Evolutionary conservation across 2,329 filamentous ascomycete species (phyloP).

Genomic region (Xylariaceae sp.): DNA sequence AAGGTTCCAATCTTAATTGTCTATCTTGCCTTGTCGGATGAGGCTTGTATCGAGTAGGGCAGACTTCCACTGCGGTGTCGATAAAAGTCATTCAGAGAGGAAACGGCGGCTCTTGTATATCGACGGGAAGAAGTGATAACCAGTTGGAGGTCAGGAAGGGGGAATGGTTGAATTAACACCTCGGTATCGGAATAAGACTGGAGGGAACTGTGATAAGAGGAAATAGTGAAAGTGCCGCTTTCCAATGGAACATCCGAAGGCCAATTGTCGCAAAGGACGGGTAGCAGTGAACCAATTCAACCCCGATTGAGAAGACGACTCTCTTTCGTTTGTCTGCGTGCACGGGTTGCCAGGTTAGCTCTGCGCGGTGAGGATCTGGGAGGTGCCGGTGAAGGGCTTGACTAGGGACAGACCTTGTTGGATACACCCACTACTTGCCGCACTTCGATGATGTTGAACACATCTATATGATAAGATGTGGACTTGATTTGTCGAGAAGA

Average conservation of each 20-base stretch:
- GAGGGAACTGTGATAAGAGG: background rate
- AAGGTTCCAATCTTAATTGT: too few species aligned
- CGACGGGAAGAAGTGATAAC: too few species aligned
- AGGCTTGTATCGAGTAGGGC: too few species aligned
- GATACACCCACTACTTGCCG: conserved; percentile 11
- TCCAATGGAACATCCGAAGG: conserved; percentile 19
- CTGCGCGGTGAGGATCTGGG: too few species aligned
- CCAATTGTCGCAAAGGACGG: conserved; percentile 15
- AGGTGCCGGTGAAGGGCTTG: background rate
- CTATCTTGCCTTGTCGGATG: too few species aligned
- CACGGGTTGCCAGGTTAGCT: too few species aligned
- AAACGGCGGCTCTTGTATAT: too few species aligned
- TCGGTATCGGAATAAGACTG: conserved; percentile 4
- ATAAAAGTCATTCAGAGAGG: too few species aligned
- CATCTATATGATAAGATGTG: conserved; percentile 17
- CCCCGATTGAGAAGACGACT: conserved; percentile 7
- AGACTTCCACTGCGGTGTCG: conserved; percentile 6
- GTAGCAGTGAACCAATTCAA: conserved; percentile 8
- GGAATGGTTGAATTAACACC: conserved; percentile 8
- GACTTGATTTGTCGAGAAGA: conserved; percentile 19
- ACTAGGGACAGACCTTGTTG: background rate
- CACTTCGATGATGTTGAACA: conserved; percentile 23
- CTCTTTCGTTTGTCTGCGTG: conserved; percentile 6
- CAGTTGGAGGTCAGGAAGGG: conserved; percentile 5
- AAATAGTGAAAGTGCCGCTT: conserved; percentile 16